A percentile compares a stretch with the other conserved stretches of the same genome.
phyloP scores from a whole-genome alignment of 1,284 basidiomycete genomes.

The Prillingera fragicola region DNA sequence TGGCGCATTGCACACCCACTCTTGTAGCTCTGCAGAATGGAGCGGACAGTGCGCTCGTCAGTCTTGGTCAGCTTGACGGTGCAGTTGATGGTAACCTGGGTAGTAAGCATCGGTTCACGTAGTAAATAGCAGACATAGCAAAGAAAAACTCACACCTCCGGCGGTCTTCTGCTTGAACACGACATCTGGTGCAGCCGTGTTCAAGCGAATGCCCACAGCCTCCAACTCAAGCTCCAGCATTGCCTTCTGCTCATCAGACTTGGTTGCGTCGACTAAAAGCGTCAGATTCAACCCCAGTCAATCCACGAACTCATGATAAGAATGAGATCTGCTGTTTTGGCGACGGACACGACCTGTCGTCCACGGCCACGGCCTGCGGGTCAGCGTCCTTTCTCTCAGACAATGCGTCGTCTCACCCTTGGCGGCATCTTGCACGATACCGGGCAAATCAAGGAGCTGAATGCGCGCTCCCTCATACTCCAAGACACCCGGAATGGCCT shows the following conservation, averaged over 20 bases:
- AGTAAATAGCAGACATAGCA: not conserved
- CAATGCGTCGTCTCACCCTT: constrained; percentile 54
- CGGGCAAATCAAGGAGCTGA: constrained; percentile 90
- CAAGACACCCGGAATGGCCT: constrained; percentile 90
- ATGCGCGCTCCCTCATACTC: constrained; percentile 90
- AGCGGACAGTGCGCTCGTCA: constrained; percentile 88
- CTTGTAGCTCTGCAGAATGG: constrained; percentile 78
- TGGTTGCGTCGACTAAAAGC: constrained; percentile 77
- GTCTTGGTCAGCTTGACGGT: constrained; percentile 92
- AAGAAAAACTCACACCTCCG: constrained; percentile 79
- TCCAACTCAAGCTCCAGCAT: constrained; percentile 89
- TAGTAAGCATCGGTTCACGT: not conserved
- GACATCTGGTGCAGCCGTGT: constrained; percentile 78
- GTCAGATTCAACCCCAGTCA: not conserved
- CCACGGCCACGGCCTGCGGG: constrained; percentile 77
- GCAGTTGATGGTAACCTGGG: constrained; percentile 51
- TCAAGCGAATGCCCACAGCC: constrained; percentile 91
- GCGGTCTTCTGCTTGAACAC: constrained; percentile 69
- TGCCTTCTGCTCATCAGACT: constrained; percentile 84
- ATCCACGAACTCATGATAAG: constrained; percentile 66
- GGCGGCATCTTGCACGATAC: constrained; percentile 95
- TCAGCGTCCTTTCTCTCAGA: constrained; percentile 4
- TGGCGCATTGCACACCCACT: constrained; percentile 33
- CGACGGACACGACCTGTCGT: constrained; percentile 86
- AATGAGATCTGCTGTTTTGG: constrained; percentile 94